Conservation (phyloP, 2,329 filamentous ascomycete species). For the Colletotrichum sp. region DNA sequence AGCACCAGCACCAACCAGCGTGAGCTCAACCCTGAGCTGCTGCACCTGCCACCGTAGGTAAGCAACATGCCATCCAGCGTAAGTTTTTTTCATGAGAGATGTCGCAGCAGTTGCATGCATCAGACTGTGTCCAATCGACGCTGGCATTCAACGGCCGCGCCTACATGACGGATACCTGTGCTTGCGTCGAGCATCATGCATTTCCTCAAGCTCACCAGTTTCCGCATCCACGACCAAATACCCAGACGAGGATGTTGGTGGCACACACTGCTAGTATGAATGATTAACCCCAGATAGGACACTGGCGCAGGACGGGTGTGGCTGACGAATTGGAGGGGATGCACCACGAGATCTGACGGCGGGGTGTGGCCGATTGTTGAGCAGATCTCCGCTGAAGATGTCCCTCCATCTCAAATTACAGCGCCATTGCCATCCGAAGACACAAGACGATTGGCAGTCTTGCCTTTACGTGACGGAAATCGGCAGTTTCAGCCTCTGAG, state of each 20-base stretch:
- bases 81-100: neutral
- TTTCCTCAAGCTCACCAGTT: neutral
- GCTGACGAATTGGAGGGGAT: neutral
- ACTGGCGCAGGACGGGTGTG: neutral
- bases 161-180: neutral
- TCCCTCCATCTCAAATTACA: neutral
- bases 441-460: neutral
- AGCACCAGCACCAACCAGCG: neutral
- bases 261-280: neutral
- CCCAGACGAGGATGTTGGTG: neutral
- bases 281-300: neutral
- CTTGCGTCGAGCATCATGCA: neutral
- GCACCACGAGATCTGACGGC: neutral
- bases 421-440: neutral
- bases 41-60: neutral
- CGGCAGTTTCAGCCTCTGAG: conserved; percentile 2
- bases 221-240: neutral
- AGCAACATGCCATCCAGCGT: neutral
- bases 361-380: neutral
- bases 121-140: neutral
- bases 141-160: neutral
- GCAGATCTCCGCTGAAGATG: neutral
- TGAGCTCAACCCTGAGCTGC: neutral
- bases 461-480: neutral
- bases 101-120: neutral